Percentiles rank a stretch among this genome's conserved stretches.
Conservation (phyloP, 2,329 filamentous ascomycete genomes). For the Phialophora verrucosa region DNA sequence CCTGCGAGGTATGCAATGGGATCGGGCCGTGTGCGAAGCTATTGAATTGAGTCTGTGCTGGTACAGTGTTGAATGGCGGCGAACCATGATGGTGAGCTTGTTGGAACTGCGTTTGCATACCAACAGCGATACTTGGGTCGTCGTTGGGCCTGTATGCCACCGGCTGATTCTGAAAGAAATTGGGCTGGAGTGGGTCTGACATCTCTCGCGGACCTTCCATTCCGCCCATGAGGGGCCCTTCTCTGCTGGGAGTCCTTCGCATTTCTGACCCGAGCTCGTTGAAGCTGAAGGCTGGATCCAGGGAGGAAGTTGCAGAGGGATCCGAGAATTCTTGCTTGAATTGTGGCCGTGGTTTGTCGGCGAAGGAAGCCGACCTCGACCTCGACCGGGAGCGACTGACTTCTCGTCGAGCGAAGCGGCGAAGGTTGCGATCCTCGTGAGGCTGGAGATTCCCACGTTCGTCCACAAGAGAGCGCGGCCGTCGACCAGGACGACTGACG, state of each 20-base stretch:
- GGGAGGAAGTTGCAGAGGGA: constrained; percentile 9
- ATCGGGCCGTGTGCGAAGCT: constrained; percentile 17
- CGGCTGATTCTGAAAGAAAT: constrained; percentile 20
- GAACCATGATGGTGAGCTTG: constrained; percentile 9
- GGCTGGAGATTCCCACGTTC: constrained; percentile 32
- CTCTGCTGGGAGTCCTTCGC: constrained; percentile 23
- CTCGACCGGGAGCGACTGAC: constrained; percentile 35
- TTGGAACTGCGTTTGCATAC: constrained; percentile 16
- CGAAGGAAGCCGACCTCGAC: constrained; percentile 33
- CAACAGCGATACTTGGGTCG: constrained; percentile 14
- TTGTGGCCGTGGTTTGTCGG: constrained; percentile 18
- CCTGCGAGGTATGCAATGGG: constrained; percentile 5
- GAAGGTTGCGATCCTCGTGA: constrained; percentile 38
- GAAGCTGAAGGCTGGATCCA: constrained; percentile 29
- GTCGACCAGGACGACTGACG: constrained; percentile 36
- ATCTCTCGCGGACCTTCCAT: constrained; percentile 15
- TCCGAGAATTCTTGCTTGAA: constrained; percentile 28
- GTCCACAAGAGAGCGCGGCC: constrained; percentile 32
- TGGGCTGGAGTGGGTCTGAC: constrained; percentile 20
- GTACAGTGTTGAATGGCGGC: constrained; percentile 15
- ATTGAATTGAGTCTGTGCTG: constrained; percentile 13
- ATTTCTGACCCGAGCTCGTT: constrained; percentile 23
- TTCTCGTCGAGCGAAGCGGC: constrained; percentile 38
- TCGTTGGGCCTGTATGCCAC: constrained; percentile 10
- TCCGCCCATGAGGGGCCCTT: constrained; percentile 17